Evolutionary conservation across 1,284 basidiomycete genomes (phyloP).

Genomic region (Xanthoconium separans): DNA sequence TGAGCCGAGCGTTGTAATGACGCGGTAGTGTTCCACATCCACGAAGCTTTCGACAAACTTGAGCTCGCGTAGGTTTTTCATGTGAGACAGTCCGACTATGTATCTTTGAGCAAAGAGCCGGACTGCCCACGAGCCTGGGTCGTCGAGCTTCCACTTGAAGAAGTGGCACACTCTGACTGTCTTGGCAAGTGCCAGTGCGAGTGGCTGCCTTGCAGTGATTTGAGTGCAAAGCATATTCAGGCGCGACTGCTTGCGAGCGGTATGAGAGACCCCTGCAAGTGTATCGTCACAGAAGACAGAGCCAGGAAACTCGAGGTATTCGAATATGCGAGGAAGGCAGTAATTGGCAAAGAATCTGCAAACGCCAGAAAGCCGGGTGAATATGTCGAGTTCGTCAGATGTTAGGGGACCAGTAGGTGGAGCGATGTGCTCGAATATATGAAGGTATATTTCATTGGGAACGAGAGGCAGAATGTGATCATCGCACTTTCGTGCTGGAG

Average conservation of each 20-base stretch:
- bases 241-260: background rate
- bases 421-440: conserved; percentile 35
- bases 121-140: background rate
- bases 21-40: conserved; percentile 12
- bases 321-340: conserved; percentile 37
- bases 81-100: conserved; percentile 7
- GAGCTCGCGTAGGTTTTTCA: conserved; percentile 20
- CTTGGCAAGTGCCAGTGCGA: conserved; percentile 20
- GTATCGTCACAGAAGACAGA: background rate
- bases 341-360: conserved; percentile 43
- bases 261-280: background rate
- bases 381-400: conserved; percentile 12
- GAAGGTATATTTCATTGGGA: conserved; percentile 38
- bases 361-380: conserved; percentile 37
- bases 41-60: conserved; percentile 6
- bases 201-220: conserved; percentile 9
- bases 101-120: background rate
- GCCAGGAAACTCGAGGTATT: conserved; percentile 30
- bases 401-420: background rate
- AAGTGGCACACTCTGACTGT: conserved; percentile 17
- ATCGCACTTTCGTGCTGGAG: conserved; percentile 14
- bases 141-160: background rate
- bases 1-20: conserved; percentile 5
- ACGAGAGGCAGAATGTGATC: conserved; percentile 16
- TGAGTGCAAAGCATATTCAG: conserved; percentile 11